phyloP scores from a whole-genome alignment of 441 rosid genomes.

The Erysimum pusillum region DNA sequence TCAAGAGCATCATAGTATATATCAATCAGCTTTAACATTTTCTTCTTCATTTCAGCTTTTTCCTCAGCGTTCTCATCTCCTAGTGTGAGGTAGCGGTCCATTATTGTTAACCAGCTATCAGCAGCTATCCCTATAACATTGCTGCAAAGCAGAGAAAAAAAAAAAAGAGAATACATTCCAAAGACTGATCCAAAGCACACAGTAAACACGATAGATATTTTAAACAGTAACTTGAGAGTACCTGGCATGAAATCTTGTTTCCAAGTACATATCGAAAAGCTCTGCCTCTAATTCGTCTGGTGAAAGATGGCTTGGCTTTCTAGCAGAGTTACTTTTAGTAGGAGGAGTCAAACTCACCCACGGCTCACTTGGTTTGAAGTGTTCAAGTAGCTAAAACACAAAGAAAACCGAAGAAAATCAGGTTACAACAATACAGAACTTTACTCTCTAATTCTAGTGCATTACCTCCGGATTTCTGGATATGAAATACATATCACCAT shows the following conservation, averaged over 20 bases:
- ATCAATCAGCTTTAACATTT: conserved; percentile 55
- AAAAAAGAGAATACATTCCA: not conserved
- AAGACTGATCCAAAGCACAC: not conserved
- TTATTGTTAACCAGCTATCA: conserved; percentile 70
- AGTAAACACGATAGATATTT: not conserved
- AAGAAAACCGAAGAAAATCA: not conserved
- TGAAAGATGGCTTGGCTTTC: conserved; percentile 57
- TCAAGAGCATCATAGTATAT: conserved; percentile 83
- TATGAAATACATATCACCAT: conserved; percentile 80
- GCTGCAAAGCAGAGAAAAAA: conserved; percentile 55
- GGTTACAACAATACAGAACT: conserved; percentile 2
- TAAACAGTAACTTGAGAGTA: too few species aligned
- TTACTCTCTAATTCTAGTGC: not conserved
- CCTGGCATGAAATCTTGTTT: too few species aligned
- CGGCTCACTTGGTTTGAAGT: conserved; percentile 62
- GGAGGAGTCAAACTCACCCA: conserved; percentile 58
- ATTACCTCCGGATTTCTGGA: conserved; percentile 76
- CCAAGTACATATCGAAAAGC: too few species aligned
- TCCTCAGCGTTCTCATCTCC: conserved; percentile 53
- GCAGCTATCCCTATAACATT: conserved; percentile 66
- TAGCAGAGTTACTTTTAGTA: conserved; percentile 43
- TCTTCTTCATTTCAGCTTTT: conserved; percentile 49
- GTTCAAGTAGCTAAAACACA: conserved; percentile 72
- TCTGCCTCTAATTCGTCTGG: conserved; percentile 65
- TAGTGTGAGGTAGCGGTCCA: conserved; percentile 71